phyloP scores from a whole-genome alignment of 2,329 filamentous ascomycete species.

The Ceratocystis destructans region DNA sequence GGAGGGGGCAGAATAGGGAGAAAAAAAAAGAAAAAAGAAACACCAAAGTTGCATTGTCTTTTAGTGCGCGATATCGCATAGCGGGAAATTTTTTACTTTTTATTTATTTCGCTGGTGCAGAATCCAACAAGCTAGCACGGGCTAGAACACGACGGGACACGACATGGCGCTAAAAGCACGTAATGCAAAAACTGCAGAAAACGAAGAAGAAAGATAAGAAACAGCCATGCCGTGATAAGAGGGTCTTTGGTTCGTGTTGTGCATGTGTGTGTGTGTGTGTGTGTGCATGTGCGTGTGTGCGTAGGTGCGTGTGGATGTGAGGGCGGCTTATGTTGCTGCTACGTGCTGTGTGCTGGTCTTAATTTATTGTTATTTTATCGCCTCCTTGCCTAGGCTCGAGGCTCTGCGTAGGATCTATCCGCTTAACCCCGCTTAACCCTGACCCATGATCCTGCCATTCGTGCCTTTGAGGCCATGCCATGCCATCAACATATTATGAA shows the following conservation, averaged over 20 bases:
- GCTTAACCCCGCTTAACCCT: slow-evolving; percentile 7
- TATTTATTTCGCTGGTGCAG: background rate
- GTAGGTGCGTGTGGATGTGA: background rate
- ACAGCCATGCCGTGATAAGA: background rate
- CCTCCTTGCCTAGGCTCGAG: background rate
- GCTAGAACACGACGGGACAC: background rate
- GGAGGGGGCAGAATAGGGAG: background rate
- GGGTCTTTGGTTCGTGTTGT: background rate
- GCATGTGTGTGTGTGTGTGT: too few relatives aligned
- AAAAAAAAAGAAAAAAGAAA: background rate
- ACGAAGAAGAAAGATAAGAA: background rate
- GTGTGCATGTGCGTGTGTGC: too few relatives aligned
- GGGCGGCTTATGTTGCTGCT: background rate
- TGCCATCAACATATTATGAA: background rate
- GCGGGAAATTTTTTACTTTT: background rate
- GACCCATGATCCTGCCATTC: background rate
- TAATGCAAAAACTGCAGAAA: background rate
- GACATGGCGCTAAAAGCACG: background rate
- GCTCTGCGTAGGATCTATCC: slow-evolving; percentile 2
- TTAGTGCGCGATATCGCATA: background rate
- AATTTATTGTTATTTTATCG: background rate
- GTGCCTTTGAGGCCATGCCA: background rate
- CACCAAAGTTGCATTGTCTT: background rate
- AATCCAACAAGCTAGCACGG: background rate
- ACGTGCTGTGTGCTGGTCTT: background rate